Conservation (phyloP, 192 early-diverging fungal species). For the Phlyctochytrium arcticum region DNA sequence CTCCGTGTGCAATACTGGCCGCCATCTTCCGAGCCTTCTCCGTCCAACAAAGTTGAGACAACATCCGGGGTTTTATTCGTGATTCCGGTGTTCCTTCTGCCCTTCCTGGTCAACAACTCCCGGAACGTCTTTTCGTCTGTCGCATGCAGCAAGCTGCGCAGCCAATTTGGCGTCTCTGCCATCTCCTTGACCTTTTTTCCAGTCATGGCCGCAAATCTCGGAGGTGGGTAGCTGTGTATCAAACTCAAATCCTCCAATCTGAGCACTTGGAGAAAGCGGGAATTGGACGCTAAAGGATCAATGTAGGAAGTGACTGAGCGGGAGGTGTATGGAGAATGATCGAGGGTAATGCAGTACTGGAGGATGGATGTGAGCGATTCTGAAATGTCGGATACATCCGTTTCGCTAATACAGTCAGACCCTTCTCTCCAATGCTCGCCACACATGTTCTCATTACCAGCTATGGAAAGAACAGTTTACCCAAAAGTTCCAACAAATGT, state of each 20-base stretch:
- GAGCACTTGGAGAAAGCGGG: slow-evolving; percentile 4
- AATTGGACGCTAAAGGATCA: slow-evolving; percentile 1
- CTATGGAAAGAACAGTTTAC: too few species aligned
- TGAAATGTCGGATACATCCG: too few species aligned
- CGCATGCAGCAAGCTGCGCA: neutral
- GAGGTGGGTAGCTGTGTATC: neutral
- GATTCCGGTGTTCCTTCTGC: neutral
- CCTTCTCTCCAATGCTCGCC: too few species aligned
- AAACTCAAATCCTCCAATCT: neutral
- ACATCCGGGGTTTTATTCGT: neutral
- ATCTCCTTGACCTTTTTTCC: neutral
- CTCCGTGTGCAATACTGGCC: neutral
- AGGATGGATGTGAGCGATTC: too few species aligned
- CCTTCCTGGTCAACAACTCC: neutral
- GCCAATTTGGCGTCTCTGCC: neutral
- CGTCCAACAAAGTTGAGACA: too few species aligned
- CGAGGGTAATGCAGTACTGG: too few species aligned
- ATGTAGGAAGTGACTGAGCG: neutral
- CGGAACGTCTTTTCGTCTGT: neutral
- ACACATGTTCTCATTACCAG: too few species aligned
- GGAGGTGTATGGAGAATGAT: neutral
- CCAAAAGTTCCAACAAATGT: too few species aligned
- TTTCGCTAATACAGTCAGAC: too few species aligned
- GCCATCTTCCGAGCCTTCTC: neutral
- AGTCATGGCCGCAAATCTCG: neutral